Evolutionary conservation across 805 yeast species (phyloP).

Genomic region (Saturnispora sanitii): DNA sequence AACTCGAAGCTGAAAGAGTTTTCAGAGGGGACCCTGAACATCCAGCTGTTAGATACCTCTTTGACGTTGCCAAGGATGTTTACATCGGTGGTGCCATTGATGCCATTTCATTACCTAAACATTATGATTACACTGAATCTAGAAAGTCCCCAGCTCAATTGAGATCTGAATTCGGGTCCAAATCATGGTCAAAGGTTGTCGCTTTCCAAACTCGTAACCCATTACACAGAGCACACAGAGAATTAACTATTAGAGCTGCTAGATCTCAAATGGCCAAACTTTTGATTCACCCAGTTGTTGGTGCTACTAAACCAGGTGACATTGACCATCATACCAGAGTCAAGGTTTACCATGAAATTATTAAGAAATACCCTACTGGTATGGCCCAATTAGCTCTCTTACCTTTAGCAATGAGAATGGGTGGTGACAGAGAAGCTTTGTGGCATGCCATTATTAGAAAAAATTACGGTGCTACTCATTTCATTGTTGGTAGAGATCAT

Average conservation of each 20-base stretch:
- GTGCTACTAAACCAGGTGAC: slow-evolving; percentile 94
- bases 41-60: slow-evolving; percentile 75
- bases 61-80: slow-evolving; percentile 65
- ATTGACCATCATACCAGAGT: slow-evolving; percentile 97
- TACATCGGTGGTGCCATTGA: slow-evolving; percentile 85
- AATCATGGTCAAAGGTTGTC: slow-evolving; percentile 82
- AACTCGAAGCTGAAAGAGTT: slow-evolving; percentile 69
- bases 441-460: slow-evolving; percentile 97
- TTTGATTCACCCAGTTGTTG: slow-evolving; percentile 93
- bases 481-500: slow-evolving; percentile 87
- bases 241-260: slow-evolving; percentile 94
- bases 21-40: slow-evolving; percentile 97
- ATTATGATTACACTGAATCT: slow-evolving; percentile 80
- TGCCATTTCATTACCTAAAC: slow-evolving; percentile 76
- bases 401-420: slow-evolving; percentile 98
- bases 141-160: slow-evolving; percentile 88
- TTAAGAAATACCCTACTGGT: slow-evolving; percentile 89
- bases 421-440: slow-evolving; percentile 95
- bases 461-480: slow-evolving; percentile 94
- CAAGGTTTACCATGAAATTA: slow-evolving; percentile 83
- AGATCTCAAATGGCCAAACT: slow-evolving; percentile 79
- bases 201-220: slow-evolving; percentile 99
- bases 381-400: slow-evolving; percentile 81
- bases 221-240: slow-evolving; percentile 98
- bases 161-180: slow-evolving; percentile 69